A percentile compares a stretch with the other conserved stretches of the same genome.
Evolutionary conservation across 2,329 filamentous ascomycete species (phyloP).

Genomic region (Neopestalotiopsis sp.): DNA sequence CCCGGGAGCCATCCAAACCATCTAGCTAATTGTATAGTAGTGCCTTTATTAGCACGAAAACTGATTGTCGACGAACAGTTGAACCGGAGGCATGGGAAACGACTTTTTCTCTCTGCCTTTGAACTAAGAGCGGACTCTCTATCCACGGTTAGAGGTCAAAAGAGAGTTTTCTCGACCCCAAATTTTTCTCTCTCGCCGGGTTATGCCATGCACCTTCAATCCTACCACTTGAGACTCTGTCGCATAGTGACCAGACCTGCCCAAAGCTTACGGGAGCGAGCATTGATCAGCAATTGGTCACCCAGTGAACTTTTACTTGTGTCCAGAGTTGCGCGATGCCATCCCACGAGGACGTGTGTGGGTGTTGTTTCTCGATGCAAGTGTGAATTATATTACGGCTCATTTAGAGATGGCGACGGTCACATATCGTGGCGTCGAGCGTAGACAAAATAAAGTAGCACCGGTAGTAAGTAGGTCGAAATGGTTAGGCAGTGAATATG

Average conservation of each 20-base stretch:
- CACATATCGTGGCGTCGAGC: neutral
- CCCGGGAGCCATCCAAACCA: neutral
- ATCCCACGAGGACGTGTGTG: neutral
- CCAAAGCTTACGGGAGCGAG: neutral
- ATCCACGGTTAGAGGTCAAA: neutral
- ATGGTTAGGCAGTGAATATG: neutral
- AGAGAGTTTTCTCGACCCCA: constrained; percentile 7
- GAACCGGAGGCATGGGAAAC: too few species aligned
- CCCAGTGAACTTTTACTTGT: neutral
- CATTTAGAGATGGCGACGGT: neutral
- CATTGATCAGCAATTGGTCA: neutral
- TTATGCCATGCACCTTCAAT: constrained; percentile 5
- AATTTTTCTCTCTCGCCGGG: constrained; percentile 1
- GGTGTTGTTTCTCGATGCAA: neutral
- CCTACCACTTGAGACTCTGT: constrained; percentile 11
- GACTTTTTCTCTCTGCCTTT: neutral
- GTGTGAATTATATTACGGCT: neutral
- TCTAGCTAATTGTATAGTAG: neutral
- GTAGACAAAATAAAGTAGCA: neutral
- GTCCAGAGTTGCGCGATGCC: neutral
- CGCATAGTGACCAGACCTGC: neutral
- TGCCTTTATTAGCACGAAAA: neutral
- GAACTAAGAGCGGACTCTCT: neutral
- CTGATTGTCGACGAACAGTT: neutral
- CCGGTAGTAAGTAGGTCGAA: neutral